phyloP scores from a whole-genome alignment of 2,329 filamentous ascomycete genomes.

The Fusarium agapanthi region DNA sequence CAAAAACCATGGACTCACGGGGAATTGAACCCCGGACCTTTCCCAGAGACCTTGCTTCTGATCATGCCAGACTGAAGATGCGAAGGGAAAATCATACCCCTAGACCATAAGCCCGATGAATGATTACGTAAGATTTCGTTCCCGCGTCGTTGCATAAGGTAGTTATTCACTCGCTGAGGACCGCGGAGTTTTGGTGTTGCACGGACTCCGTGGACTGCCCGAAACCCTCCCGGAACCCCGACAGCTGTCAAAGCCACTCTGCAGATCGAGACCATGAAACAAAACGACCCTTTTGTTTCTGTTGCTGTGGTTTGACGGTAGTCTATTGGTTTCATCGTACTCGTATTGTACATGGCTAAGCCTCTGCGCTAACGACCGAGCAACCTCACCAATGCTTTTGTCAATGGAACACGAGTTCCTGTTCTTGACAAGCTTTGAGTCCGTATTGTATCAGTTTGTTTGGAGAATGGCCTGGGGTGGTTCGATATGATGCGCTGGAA shows the following conservation, averaged over 20 bases:
- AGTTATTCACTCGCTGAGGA: neutral
- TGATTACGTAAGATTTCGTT: neutral
- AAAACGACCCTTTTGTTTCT: neutral
- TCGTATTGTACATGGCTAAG: neutral
- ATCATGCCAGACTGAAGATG: neutral
- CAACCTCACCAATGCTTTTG: neutral
- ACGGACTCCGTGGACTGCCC: neutral
- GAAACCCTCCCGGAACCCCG: neutral
- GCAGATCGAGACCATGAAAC: neutral
- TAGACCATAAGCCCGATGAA: slow-evolving; percentile 26
- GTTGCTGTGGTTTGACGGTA: neutral
- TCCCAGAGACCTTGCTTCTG: slow-evolving; percentile 7
- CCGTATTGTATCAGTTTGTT: rapidly evolving
- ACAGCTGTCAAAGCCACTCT: neutral
- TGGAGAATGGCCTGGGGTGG: neutral
- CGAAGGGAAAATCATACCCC: slow-evolving; percentile 31
- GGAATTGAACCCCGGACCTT: slow-evolving; percentile 31
- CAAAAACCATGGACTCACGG: slow-evolving; percentile 25
- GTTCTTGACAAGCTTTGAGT: neutral
- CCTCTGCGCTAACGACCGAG: neutral
- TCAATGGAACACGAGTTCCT: neutral
- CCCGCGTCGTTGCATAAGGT: rapidly evolving
- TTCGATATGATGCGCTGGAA: neutral
- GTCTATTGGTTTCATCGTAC: neutral
- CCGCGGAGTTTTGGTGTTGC: neutral